Conservation (phyloP, 192 early-diverging fungal species). For the Podochytrium sp. region DNA sequence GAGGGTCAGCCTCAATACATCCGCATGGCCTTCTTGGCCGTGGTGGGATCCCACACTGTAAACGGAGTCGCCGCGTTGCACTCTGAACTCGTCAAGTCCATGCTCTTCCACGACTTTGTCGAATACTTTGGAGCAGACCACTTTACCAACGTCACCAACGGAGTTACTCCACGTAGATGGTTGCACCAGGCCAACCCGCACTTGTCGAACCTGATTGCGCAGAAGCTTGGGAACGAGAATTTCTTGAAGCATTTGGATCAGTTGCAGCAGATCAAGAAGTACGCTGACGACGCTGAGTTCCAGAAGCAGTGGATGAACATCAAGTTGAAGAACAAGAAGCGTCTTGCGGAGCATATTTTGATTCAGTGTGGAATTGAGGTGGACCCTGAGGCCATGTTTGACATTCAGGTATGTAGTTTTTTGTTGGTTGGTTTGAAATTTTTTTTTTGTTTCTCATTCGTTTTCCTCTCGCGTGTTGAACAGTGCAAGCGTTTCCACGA, state of each 20-base stretch:
- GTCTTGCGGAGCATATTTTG: conserved; percentile 85
- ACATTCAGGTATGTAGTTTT: conserved; percentile 71
- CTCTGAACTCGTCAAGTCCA: conserved; percentile 49
- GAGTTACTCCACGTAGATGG: conserved; percentile 95
- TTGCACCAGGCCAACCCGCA: conserved; percentile 94
- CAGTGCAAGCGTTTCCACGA: conserved; percentile 97
- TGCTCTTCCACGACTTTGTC: conserved; percentile 92
- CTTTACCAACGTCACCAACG: conserved; percentile 98
- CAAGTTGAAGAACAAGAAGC: conserved; percentile 88
- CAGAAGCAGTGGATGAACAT: conserved; percentile 86
- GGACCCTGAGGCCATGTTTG: conserved; percentile 88
- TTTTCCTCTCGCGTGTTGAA: too few relatives aligned
- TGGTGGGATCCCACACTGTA: conserved; percentile 91
- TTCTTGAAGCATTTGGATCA: conserved; percentile 72
- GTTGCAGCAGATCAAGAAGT: conserved; percentile 66
- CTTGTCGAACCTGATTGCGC: conserved; percentile 79
- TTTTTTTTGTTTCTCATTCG: too few relatives aligned
- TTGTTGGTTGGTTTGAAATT: too few relatives aligned
- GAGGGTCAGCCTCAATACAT: conserved; percentile 91
- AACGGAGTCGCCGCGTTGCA: conserved; percentile 88
- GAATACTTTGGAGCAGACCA: conserved; percentile 81
- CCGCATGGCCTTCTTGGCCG: conserved; percentile 97
- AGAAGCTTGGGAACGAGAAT: conserved; percentile 71
- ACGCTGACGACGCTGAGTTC: conserved; percentile 70
- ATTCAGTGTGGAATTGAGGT: conserved; percentile 71